phyloP scores from a whole-genome alignment of 164 flowering plant species.

The Sextonia rubra region DNA sequence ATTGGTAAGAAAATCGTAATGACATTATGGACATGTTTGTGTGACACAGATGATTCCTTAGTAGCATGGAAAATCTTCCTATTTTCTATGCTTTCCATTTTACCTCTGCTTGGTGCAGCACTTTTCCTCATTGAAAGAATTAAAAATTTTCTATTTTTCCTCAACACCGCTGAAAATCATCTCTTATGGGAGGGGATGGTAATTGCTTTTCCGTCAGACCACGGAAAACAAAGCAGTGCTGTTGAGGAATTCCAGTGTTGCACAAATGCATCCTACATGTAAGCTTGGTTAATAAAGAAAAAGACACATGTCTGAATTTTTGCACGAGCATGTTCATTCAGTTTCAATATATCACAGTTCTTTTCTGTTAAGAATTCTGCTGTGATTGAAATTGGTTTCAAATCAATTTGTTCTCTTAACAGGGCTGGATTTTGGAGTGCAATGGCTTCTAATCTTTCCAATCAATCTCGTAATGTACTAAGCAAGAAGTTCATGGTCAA shows the following conservation, averaged over 20 bases:
- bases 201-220: too few relatives aligned
- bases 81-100: neutral
- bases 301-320: neutral
- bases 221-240: too few relatives aligned
- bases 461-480: slow-evolving; percentile 91
- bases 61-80: neutral
- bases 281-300: neutral
- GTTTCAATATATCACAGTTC: neutral
- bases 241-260: too few relatives aligned
- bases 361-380: neutral
- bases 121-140: too few relatives aligned
- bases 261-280: neutral
- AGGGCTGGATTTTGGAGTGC: slow-evolving; percentile 99
- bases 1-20: slow-evolving; percentile 46
- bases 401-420: slow-evolving; percentile 1
- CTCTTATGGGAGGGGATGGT: too few relatives aligned
- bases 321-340: neutral
- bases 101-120: neutral
- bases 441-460: slow-evolving; percentile 91
- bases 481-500: slow-evolving; percentile 91
- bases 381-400: neutral
- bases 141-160: too few relatives aligned
- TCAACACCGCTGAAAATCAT: too few relatives aligned
- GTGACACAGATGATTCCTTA: neutral
- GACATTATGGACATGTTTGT: neutral